Evolutionary conservation across 805 yeast genomes (phyloP), one percentile per base, ranked within the genome.

Genomic region (Teunomyces stri): DNA sequence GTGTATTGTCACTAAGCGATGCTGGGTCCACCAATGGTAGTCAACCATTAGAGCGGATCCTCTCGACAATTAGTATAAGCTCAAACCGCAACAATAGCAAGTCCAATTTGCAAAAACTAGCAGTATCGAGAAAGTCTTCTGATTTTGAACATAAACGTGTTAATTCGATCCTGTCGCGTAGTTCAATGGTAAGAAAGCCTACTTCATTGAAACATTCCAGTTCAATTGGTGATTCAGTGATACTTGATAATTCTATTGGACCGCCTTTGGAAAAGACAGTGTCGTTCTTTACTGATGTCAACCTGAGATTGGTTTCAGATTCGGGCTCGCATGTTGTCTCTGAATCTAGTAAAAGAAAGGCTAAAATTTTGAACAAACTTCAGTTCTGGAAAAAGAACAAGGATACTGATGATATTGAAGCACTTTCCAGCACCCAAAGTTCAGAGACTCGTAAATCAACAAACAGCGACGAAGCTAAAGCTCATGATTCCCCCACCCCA

Each of bases 11-110:
- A 4, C 47, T 69, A 11, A 50, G 66, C 9, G 75, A 72, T 21
- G 61, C 71, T 42, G 57, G 37, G 12, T 16, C 65, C 2, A 13
- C 46, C 13, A 46, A 35, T 15, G 59, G 60, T 1, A 41, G 60
- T 3, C 74, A 65, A 38, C 76, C 75, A 1, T 54, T 71, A 18
- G 77, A 72, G 48, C 55, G 64, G 44, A 71, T 72, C 27, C 62
- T 68, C 47, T 62, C 71, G 6, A 57, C 68, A 12, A 59, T 72
- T 31, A 71, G 76, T 51, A 48, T 70, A 28, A 51, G 56, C 31
- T 67, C 73, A 1, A 61, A 59, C 42, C 48, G 49, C 13, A 52
- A 52, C 13, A 37, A 45, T 3, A 47, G 54, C 43, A 48, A 40
- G 20, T 33, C 52, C 2, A 48, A 44, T 29, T 28, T 48, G 40